These are phyloP conservation scores for Cutaneotrichosporon mucoides DNA, from an alignment of 1,284 basidiomycete species.

Conservation along the genomic window DNA sequence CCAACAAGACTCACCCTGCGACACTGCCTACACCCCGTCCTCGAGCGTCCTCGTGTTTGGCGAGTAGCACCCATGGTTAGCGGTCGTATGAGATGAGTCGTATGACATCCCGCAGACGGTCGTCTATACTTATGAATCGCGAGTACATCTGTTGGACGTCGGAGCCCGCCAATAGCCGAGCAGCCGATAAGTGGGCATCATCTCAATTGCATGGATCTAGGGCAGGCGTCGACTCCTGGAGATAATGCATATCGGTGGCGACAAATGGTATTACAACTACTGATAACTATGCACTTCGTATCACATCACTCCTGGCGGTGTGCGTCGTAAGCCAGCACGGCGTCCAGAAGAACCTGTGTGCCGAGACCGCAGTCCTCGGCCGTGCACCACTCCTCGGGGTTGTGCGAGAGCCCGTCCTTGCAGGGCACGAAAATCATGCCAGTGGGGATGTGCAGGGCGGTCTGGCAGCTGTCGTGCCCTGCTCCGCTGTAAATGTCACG, in stretches of 20 bases:
- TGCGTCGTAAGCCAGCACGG: slow-evolving; percentile 12
- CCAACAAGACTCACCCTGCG: slow-evolving; percentile 9
- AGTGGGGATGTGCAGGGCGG: slow-evolving; percentile 21
- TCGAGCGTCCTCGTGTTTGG: slow-evolving; percentile 13
- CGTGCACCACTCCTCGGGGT: slow-evolving; percentile 29
- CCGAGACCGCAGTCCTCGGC: slow-evolving; percentile 25
- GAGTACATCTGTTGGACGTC: neutral
- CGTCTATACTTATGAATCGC: neutral
- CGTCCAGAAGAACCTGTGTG: slow-evolving; percentile 23
- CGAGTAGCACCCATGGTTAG: slow-evolving; percentile 12
- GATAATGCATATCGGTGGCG: slow-evolving; percentile 1
- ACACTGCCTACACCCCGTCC: slow-evolving; percentile 16
- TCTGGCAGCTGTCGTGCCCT: slow-evolving; percentile 29
- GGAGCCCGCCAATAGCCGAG: neutral
- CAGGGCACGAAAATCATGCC: slow-evolving; percentile 37
- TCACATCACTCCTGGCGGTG: slow-evolving; percentile 4
- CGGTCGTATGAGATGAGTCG: slow-evolving; percentile 1
- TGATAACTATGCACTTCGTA: no score
- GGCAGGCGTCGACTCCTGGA: no score
- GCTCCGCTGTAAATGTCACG: slow-evolving; percentile 20
- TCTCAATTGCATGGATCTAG: no score
- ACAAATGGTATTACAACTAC: no score
- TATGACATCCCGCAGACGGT: no score
- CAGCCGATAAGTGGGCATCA: no score
- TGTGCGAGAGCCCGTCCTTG: slow-evolving; percentile 31